Conservation (phyloP, 2,329 filamentous ascomycete species). For the Blumeria graminis region DNA sequence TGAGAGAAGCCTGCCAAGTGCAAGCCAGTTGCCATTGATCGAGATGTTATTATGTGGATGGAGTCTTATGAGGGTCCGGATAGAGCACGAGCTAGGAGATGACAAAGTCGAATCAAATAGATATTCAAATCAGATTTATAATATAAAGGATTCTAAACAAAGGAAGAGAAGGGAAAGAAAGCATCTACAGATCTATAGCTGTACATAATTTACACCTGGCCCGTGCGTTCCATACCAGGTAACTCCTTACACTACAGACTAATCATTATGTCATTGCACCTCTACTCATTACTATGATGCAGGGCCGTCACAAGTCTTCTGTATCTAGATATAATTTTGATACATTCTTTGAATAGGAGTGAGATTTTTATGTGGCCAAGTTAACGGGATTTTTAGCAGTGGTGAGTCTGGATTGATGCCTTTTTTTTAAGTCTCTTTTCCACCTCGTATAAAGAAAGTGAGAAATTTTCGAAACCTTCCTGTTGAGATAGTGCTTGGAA, state of each 20-base stretch:
- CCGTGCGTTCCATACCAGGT: too few species aligned
- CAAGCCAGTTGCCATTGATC: not conserved
- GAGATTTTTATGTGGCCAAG: not conserved
- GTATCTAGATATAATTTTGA: not conserved
- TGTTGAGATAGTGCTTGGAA: not conserved
- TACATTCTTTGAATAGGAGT: not conserved
- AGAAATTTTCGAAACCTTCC: not conserved
- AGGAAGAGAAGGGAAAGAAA: too few species aligned
- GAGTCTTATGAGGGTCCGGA: not conserved
- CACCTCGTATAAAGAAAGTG: not conserved
- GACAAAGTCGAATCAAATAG: too few species aligned
- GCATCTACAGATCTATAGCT: too few species aligned
- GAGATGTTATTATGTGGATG: not conserved
- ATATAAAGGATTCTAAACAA: too few species aligned
- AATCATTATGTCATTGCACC: too few species aligned
- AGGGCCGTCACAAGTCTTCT: too few species aligned
- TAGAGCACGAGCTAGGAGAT: too few species aligned
- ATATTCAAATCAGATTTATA: too few species aligned
- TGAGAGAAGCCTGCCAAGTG: not conserved
- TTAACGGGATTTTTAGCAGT: not conserved
- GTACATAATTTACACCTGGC: too few species aligned
- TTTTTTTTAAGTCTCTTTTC: not conserved
- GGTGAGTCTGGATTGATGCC: not conserved
- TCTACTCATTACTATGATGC: too few species aligned
- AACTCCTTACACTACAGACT: too few species aligned